Evolutionary conservation across 352 stramenopile genomes (phyloP).

Genomic region (Globisporangium iwayamae): DNA sequence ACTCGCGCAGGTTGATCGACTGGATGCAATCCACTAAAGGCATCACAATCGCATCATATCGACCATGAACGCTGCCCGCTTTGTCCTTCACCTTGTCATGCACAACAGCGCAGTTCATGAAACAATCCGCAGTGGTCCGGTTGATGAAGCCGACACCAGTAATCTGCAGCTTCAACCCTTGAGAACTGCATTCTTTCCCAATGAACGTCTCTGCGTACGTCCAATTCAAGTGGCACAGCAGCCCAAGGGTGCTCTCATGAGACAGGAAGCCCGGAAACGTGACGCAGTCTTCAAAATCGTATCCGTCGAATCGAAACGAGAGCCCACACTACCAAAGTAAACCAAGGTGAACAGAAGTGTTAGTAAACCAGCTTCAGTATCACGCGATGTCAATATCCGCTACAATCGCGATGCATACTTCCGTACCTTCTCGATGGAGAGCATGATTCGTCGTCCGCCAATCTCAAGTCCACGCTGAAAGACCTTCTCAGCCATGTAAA

Average conservation of each 20-base stretch:
- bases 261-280: constrained; percentile 57
- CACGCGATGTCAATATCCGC: too few species aligned
- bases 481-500: constrained; percentile 65
- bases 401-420: neutral
- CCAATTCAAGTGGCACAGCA: constrained; percentile 65
- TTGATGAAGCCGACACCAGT: constrained; percentile 33
- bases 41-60: constrained; percentile 4
- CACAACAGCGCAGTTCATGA: constrained; percentile 21
- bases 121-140: constrained; percentile 35
- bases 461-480: constrained; percentile 57
- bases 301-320: constrained; percentile 59
- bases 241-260: constrained; percentile 35
- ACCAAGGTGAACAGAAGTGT: neutral
- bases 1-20: constrained; percentile 53
- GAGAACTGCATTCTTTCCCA: constrained; percentile 36
- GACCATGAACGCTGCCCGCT: neutral
- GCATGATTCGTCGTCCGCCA: constrained; percentile 40
- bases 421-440: constrained; percentile 59
- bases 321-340: constrained; percentile 42
- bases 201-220: constrained; percentile 37
- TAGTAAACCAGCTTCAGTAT: neutral
- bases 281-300: constrained; percentile 42
- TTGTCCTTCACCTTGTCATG: neutral
- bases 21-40: constrained; percentile 44
- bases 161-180: constrained; percentile 33